A percentile compares a stretch with the other conserved stretches of the same genome.
phyloP scores from a whole-genome alignment of 139 green algal species.

The Diplosphaera chodatii region DNA sequence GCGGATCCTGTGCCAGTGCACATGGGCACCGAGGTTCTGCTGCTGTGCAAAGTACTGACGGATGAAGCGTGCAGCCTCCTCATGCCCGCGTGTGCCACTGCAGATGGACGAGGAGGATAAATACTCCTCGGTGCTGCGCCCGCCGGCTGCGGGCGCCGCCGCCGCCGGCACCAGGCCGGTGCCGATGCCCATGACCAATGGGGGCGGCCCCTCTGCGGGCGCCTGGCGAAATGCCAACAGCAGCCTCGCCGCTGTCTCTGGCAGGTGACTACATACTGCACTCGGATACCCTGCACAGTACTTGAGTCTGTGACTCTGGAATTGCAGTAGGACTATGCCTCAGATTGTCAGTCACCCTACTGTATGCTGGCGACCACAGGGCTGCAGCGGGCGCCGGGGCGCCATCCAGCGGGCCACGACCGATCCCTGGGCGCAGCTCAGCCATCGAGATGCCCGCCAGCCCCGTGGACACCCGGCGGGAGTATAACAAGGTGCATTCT shows the following conservation, averaged over 20 bases:
- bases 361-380: background rate
- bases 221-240: slow-evolving; percentile 9
- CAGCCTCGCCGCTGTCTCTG: background rate
- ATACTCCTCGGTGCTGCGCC: slow-evolving; percentile 61
- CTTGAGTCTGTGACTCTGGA: too few relatives aligned
- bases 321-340: too few relatives aligned
- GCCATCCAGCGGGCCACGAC: background rate
- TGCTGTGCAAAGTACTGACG: too few relatives aligned
- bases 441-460: background rate
- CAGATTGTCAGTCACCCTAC: too few relatives aligned
- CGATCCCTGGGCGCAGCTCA: background rate
- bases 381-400: background rate
- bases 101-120: slow-evolving; percentile 81
- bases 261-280: background rate
- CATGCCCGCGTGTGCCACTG: background rate
- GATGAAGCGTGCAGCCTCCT: too few relatives aligned
- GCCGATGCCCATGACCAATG: background rate
- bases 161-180: too few relatives aligned
- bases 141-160: too few relatives aligned
- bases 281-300: too few relatives aligned
- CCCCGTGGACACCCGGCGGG: slow-evolving; percentile 2
- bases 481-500: slow-evolving; percentile 13
- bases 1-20: too few relatives aligned
- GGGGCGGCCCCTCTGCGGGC: background rate
- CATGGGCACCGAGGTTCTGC: too few relatives aligned